These are phyloP conservation scores for Yarrowia yakushimensis DNA, from an alignment of 805 yeast genomes.

Conservation along the genomic window DNA sequence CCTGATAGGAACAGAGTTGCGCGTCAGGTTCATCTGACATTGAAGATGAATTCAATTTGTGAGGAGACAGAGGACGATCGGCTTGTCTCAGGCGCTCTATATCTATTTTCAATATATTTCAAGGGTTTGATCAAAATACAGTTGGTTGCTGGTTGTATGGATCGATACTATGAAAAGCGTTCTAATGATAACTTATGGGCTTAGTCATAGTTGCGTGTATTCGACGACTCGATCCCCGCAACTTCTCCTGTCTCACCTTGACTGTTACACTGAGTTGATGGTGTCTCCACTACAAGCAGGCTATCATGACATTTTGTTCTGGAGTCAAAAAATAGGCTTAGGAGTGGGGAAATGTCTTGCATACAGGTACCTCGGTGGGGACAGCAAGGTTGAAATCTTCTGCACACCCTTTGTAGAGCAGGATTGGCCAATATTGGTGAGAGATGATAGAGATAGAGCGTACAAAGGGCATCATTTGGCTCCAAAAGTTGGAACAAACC, in stretches of 20 bases:
- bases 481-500: background rate
- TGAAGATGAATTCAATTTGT: background rate
- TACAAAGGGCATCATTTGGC: background rate
- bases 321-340: background rate
- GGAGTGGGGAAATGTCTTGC: slow-evolving; percentile 20
- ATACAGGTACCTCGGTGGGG: slow-evolving; percentile 7
- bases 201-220: no score
- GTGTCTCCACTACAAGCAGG: background rate
- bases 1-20: background rate
- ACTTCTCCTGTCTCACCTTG: no score
- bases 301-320: background rate
- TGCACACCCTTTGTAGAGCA: background rate
- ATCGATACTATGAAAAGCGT: background rate
- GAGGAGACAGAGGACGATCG: background rate
- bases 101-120: background rate
- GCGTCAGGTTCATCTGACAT: background rate
- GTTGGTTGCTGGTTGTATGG: background rate
- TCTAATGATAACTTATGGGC: no score
- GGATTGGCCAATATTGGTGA: background rate
- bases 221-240: no score
- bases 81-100: background rate
- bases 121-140: background rate
- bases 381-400: slow-evolving; percentile 1
- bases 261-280: no score
- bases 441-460: no score